Conservation (phyloP, 2,329 filamentous ascomycete genomes). For the Samsoniella hepiali region DNA sequence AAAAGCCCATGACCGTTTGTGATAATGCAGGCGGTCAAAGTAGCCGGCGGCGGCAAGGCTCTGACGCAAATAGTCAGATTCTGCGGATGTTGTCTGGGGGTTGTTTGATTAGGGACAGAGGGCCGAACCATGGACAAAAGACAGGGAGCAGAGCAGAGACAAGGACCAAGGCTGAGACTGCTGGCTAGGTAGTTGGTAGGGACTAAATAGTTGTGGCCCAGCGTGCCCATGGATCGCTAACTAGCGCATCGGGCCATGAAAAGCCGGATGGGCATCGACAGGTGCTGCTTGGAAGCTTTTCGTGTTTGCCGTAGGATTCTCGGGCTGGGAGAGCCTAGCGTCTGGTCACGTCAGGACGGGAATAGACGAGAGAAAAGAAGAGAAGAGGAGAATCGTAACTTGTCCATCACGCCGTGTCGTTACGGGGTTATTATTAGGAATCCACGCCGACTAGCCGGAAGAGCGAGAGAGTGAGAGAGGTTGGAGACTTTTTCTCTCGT, state of each 20-base stretch:
- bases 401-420: background rate
- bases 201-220: background rate
- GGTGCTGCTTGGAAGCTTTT: background rate
- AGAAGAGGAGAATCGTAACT: no score
- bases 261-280: background rate
- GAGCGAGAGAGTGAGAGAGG: background rate
- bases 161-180: background rate
- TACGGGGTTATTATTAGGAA: background rate
- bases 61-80: background rate
- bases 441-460: background rate
- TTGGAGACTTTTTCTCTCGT: constrained; percentile 9
- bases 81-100: background rate
- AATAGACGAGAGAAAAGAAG: no score
- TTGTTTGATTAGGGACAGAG: background rate
- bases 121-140: background rate
- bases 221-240: background rate
- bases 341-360: no score
- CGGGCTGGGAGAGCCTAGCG: no score
- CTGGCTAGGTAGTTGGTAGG: no score
- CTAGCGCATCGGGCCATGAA: background rate
- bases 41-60: background rate
- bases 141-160: background rate
- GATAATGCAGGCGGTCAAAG: no score
- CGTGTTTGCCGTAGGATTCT: no score
- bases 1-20: background rate